Base-by-base conservation (phyloP, 78 protist species). In the Dictyostelium brefeldianum region DNA sequence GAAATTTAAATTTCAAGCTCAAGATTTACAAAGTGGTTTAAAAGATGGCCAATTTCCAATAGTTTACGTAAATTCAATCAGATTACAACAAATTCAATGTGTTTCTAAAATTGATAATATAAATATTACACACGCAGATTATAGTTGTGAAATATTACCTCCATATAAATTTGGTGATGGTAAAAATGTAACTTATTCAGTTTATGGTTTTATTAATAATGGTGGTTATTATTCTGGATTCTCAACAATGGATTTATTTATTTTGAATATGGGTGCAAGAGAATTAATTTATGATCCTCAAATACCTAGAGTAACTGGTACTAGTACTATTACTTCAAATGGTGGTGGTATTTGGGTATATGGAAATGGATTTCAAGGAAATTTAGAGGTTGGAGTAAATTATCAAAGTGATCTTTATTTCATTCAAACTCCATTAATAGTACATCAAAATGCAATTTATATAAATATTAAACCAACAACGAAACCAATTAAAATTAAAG, bases 101-200 rank as follows among this genome's bases (percentile, higher is more conserved):
- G 10, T 22, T 11, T 62, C 70, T 5, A 62, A 22, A 62, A 62
- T 25, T 5, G 27, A 12, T 7, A 10, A 17, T 25, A 62, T 4
- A 18, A 25, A 25, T 25, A 10, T 10, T 7, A 3, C 18, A 36
- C 15, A 36, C 7, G 31, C 50, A 41, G n/a, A 41, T 1, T 70
- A 29, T 17, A 6, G 14, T 17, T 70, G 78, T 36, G 7, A 25
- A 18, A 70, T 41, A 12, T n/a, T 17, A 6, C 25, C 31, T 31
- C 78, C 78, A 15, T 27, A 18, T 36, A 46, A 46, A 70, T 70
- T 70, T 70, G 78, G 78, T 2, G 25, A 70, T 36, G 25, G 46
- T 14, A 18, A 5, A 12, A 41, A 41, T 17, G 31, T 70, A 14
- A 2, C 31, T 14, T 70, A 31, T 17, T 70, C 78, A 27, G 50